Conservation (phyloP, 345 rosid genomes). For the Syzygium aqueum region DNA sequence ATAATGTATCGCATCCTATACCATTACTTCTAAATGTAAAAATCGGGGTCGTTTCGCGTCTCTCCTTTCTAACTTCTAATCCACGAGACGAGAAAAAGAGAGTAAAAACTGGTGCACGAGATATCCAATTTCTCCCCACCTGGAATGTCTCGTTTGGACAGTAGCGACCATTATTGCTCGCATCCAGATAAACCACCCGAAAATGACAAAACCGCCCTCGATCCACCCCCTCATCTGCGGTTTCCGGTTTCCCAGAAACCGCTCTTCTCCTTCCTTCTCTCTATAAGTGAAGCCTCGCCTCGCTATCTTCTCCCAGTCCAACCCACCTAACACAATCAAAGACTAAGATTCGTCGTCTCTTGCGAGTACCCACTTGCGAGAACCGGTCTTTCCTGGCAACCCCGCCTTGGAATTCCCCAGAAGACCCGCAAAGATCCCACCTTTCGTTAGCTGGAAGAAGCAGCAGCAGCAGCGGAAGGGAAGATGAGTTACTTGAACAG, state of each 20-base stretch:
- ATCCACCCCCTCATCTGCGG: not conserved
- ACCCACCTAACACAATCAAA: not conserved
- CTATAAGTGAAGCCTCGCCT: not conserved
- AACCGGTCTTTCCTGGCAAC: not conserved
- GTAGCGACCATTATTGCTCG: slow-evolving; percentile 1
- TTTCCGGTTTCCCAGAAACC: not conserved
- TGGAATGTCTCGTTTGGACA: not conserved
- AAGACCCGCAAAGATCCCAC: not conserved
- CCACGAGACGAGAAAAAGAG: too few species aligned
- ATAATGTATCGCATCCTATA: too few species aligned
- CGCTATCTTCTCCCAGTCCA: not conserved
- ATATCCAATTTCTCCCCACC: not conserved
- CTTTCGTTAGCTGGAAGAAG: not conserved
- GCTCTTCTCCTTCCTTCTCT: not conserved
- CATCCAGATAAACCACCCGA: not conserved
- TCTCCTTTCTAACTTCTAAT: not conserved
- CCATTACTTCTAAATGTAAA: too few species aligned
- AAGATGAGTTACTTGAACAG: slow-evolving; percentile 47
- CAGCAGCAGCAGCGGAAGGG: not conserved
- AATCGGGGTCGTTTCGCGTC: not conserved
- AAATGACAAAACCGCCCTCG: slow-evolving; percentile 1
- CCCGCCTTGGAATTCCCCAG: not conserved
- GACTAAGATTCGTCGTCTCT: not conserved
- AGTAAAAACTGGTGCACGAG: not conserved
- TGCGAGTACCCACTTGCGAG: not conserved